Evolutionary conservation across 345 rosid genomes (phyloP), one percentile per base, ranked within the genome.

Genomic region (Bruguiera gymnorhiza): DNA sequence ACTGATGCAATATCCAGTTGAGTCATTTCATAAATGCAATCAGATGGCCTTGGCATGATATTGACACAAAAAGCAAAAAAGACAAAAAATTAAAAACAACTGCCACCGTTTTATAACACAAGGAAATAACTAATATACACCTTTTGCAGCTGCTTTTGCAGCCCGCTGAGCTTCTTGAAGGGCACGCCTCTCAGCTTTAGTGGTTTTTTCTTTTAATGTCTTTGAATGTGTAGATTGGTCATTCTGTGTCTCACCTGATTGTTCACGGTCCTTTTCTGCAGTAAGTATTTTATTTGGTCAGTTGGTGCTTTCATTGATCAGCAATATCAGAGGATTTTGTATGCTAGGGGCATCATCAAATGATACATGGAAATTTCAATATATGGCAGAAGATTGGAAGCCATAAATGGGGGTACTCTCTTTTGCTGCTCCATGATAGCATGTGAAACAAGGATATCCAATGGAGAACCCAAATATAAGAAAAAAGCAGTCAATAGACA

Each of bases 181-280:
- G 24, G 98, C 93, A 69, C 97, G 88, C 76, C 97, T 88, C 79
- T 94, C 97, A 62, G 97, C 96, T 83, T 91, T 94, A 2, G 95
- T 82, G 48, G 93, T 84, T 71, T 94, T 89, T 81, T 91, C 89
- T 79, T 94, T 94, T 82, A 85, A 65, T 4, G 91, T 63, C 76
- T 91, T 89, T 36, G 88, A 74, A 48, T 53, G 78, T 64, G 78
- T 70, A 75, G 78, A 79, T 51, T 63, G 85, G 34, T 84, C 88
- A 70, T 83, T 82, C 55, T 85, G 85, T 58, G 76, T 79, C 32
- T 88, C 92, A 62, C 60, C 78, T 62, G 80, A 66, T 54, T 76
- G 68, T 36, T 83, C 88, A 68, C 75, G 80, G 23, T 74, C 82
- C 71, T 82, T 88, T 57, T 81, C 96, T 86, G 91, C 76, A 81